Evolutionary conservation across 2,329 filamentous ascomycete species (phyloP), one percentile per base, ranked within the genome.

Genomic region (Trichoderma polysporum): DNA sequence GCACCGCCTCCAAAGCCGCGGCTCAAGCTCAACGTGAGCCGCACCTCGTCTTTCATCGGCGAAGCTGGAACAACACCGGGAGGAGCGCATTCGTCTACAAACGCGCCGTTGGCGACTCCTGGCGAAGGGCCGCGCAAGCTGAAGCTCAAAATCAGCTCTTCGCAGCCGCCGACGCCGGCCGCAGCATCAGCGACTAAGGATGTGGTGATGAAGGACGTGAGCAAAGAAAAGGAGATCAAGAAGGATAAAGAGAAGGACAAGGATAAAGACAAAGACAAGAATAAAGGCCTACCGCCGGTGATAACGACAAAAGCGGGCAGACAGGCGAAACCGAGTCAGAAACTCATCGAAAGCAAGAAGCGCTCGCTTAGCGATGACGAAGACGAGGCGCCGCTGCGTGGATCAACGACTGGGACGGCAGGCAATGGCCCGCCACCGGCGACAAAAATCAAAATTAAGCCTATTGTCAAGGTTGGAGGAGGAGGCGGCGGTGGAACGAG

Each of bases 231-330:
- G 8, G 68, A 56, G 17, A 22, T 10, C 17, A 45, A 47, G 68
- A 53, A 39, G 25, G 49, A 63, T 10, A 66, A 41, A 25, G 65
- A 39, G 8, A 62, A 53, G 4, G 65, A n/a, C n/a, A n/a, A n/a
- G n/a, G n/a, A n/a, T n/a, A n/a, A n/a, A n/a, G n/a, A 54, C 13
- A 54, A 65, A 15, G 61, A 60, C 53, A 65, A 58, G 25, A 53
- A 57, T 19, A 49, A 71, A 13, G 68, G 53, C 10, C 8, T 64
- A 22, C 31, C 70, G 65, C 25, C 66, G 4, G 29, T 60, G 50
- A 71, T 74, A 50, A 88, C 85, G 74, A 88, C 86, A 2, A 90
- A 90, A 73, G 85, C 86, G 15, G 87, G 86, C 13, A 79, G 87
- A 52, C 81, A 85, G 29, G 80, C 85, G 15, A 90, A 88, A 70